Evolutionary conservation across 2,329 filamentous ascomycete species (phyloP).

Genomic region (Pezicula neosporulosa): DNA sequence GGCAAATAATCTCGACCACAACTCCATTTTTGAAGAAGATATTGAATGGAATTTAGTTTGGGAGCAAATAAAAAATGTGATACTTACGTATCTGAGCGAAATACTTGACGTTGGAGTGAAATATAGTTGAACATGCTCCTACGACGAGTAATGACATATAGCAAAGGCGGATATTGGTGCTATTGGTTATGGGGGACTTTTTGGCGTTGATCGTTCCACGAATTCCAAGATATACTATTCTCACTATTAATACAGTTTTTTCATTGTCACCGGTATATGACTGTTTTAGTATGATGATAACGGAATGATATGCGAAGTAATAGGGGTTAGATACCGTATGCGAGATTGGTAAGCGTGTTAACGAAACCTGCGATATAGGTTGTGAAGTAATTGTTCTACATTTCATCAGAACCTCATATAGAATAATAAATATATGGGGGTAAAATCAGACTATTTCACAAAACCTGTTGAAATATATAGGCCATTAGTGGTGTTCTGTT

Average conservation of each 20-base stretch:
- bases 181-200: not conserved
- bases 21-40: not conserved
- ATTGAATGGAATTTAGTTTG: not conserved
- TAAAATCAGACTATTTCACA: constrained; percentile 7
- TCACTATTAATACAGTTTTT: not conserved
- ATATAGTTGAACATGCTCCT: constrained; percentile 7
- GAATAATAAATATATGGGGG: not conserved
- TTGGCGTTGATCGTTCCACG: constrained; percentile 6
- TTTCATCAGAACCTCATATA: not conserved
- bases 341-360: constrained; percentile 45
- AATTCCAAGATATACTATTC: constrained; percentile 8
- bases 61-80: not conserved
- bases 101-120: constrained; percentile 10
- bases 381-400: constrained; percentile 47
- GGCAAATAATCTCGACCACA: not conserved
- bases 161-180: constrained; percentile 3
- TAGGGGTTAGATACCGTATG: constrained; percentile 37
- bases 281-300: not conserved
- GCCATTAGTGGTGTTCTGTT: not conserved
- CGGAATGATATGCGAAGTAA: not conserved
- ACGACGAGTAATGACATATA: constrained; percentile 3
- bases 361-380: constrained; percentile 47
- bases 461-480: constrained; percentile 5
- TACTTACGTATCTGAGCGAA: constrained; percentile 7
- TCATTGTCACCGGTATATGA: not conserved